phyloP scores from a whole-genome alignment of 306 rosid species.

The Geum urbanum region DNA sequence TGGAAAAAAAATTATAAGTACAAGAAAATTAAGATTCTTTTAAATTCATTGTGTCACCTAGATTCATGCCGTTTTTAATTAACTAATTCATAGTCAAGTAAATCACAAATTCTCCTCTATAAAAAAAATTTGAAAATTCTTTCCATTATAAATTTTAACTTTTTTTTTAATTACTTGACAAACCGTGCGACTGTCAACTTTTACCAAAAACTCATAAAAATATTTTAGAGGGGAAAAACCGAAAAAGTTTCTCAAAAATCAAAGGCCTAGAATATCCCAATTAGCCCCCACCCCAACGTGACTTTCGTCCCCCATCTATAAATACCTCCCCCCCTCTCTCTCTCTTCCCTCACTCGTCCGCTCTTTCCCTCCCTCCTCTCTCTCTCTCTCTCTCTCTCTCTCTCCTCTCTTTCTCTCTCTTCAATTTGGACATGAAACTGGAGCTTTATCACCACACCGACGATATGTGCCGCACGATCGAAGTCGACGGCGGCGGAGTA shows the following conservation, averaged over 20 bases:
- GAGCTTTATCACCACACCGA: constrained; percentile 21
- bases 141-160: not conserved
- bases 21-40: not conserved
- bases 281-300: constrained; percentile 26
- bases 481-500: constrained; percentile 17
- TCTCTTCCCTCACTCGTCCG: not conserved
- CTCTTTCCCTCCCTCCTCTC: not conserved
- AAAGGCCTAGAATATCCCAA: constrained; percentile 40
- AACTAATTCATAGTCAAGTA: not conserved
- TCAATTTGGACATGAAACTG: constrained; percentile 46
- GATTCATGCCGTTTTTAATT: not conserved
- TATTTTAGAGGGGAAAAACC: not conserved
- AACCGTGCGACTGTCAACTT: not conserved
- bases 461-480: constrained; percentile 51
- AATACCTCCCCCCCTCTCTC: constrained; percentile 4
- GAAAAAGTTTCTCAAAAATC: not conserved
- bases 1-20: no score
- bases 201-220: not conserved
- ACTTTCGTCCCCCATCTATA: not conserved
- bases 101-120: not conserved
- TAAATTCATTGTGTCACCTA: not conserved
- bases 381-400: not conserved
- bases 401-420: not conserved
- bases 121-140: no score
- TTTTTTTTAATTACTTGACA: not conserved